Percentiles rank a stretch among this genome's conserved stretches.
Conservation (phyloP, 805 yeast species). For the Kregervanrija delftensis region DNA sequence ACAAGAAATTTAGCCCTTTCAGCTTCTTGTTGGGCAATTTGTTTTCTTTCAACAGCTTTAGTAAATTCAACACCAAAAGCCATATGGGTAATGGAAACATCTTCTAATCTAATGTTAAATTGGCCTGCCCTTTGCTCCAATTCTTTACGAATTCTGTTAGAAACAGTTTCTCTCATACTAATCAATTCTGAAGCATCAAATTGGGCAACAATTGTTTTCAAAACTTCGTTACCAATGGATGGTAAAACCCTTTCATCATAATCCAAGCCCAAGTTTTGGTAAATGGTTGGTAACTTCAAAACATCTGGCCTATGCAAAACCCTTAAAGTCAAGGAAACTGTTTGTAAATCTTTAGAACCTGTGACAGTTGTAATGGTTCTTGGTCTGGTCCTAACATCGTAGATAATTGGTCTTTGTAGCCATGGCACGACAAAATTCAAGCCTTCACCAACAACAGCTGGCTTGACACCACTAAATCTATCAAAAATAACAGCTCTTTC, state of each 20-base stretch:
- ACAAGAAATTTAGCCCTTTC: constrained; percentile 92
- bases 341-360: constrained; percentile 95
- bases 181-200: constrained; percentile 97
- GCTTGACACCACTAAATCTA: constrained; percentile 81
- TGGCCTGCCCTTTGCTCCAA: constrained; percentile 76
- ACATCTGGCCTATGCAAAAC: constrained; percentile 95
- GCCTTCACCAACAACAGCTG: constrained; percentile 90
- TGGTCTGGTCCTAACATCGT: constrained; percentile 93
- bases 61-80: constrained; percentile 96
- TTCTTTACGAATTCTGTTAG: constrained; percentile 83
- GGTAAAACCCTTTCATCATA: constrained; percentile 97
- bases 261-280: constrained; percentile 87
- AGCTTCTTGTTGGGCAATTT: constrained; percentile 99
- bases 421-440: constrained; percentile 94
- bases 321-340: constrained; percentile 86
- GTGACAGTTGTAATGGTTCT: constrained; percentile 90
- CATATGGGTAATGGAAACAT: constrained; percentile 96
- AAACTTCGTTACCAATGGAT: constrained; percentile 95
- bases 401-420: constrained; percentile 86
- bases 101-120: constrained; percentile 88
- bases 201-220: constrained; percentile 95
- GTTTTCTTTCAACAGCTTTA: constrained; percentile 97
- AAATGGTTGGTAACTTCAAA: constrained; percentile 69
- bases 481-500: constrained; percentile 94
- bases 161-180: constrained; percentile 93